Evolutionary conservation across 352 stramenopile genomes (phyloP).

Genomic region (Blastocystis sp.): DNA sequence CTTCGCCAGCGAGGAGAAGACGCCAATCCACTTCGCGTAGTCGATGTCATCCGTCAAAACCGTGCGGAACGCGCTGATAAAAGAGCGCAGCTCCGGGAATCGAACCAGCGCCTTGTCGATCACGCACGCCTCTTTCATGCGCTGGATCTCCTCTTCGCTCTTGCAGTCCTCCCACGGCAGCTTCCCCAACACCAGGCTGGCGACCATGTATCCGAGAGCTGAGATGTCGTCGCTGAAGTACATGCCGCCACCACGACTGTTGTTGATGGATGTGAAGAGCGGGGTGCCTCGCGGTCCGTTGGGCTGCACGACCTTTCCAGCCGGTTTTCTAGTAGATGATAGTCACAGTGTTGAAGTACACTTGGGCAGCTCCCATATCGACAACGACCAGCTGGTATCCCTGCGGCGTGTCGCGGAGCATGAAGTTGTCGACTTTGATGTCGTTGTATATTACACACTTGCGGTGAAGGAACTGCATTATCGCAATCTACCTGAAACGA

Average conservation of each 20-base stretch:
- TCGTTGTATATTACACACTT: constrained; percentile 60
- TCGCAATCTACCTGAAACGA: background rate
- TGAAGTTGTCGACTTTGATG: constrained; percentile 65
- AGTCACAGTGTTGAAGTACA: background rate
- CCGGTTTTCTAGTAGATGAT: constrained; percentile 3
- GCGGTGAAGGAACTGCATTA: constrained; percentile 47
- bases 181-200: background rate
- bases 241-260: background rate
- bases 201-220: constrained; percentile 29
- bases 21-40: constrained; percentile 29
- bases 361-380: constrained; percentile 51
- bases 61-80: constrained; percentile 23
- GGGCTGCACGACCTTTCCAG: background rate
- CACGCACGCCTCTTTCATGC: background rate
- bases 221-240: constrained; percentile 55
- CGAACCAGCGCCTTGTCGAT: background rate
- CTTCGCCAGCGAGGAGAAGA: background rate
- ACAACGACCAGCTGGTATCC: constrained; percentile 62
- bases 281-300: constrained; percentile 33
- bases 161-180: constrained; percentile 38
- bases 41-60: constrained; percentile 6
- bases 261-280: constrained; percentile 70
- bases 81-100: constrained; percentile 13
- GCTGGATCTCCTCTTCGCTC: constrained; percentile 27
- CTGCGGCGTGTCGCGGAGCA: constrained; percentile 40